These are phyloP conservation scores for Botrytis pseudocinerea DNA, from an alignment of 2,329 filamentous ascomycete species.

Conservation along the genomic window DNA sequence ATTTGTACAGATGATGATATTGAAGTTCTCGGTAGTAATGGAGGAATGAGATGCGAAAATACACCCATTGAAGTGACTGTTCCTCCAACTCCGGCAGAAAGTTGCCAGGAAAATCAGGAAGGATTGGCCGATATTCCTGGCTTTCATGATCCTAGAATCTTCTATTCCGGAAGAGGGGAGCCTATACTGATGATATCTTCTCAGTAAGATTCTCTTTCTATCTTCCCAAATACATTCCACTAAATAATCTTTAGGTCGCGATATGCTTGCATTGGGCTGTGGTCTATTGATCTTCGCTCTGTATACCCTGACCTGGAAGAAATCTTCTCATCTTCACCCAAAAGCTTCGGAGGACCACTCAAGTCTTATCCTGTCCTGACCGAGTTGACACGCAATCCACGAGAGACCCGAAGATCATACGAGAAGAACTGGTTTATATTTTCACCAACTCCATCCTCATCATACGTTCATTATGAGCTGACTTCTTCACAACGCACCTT, in stretches of 20 bases:
- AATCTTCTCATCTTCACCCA: constrained; percentile 30
- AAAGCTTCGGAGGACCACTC: constrained; percentile 32
- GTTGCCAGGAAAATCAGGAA: constrained; percentile 40
- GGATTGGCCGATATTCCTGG: constrained; percentile 44
- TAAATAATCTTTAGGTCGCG: constrained; percentile 28
- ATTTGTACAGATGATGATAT: constrained; percentile 41
- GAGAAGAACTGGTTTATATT: constrained; percentile 47
- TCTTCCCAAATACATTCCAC: constrained; percentile 30
- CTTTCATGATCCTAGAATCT: constrained; percentile 46
- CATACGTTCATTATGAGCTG: constrained; percentile 45
- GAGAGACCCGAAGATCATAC: constrained; percentile 39
- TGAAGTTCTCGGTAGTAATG: constrained; percentile 38
- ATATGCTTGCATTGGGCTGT: constrained; percentile 35
- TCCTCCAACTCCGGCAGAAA: constrained; percentile 44
- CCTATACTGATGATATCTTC: constrained; percentile 44
- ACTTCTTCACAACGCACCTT: constrained; percentile 35
- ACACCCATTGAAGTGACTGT: constrained; percentile 41
- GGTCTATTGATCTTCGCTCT: constrained; percentile 33
- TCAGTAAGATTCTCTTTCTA: constrained; percentile 34
- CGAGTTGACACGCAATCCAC: constrained; percentile 44
- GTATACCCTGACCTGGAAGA: constrained; percentile 29
- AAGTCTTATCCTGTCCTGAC: constrained; percentile 40
- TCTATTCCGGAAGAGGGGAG: constrained; percentile 45
- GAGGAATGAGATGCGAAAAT: constrained; percentile 42
- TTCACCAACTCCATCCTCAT: constrained; percentile 39